These are phyloP conservation scores for Pyrenophora seminiperda DNA, from an alignment of 2,329 filamentous ascomycete genomes.

Conservation along the genomic window DNA sequence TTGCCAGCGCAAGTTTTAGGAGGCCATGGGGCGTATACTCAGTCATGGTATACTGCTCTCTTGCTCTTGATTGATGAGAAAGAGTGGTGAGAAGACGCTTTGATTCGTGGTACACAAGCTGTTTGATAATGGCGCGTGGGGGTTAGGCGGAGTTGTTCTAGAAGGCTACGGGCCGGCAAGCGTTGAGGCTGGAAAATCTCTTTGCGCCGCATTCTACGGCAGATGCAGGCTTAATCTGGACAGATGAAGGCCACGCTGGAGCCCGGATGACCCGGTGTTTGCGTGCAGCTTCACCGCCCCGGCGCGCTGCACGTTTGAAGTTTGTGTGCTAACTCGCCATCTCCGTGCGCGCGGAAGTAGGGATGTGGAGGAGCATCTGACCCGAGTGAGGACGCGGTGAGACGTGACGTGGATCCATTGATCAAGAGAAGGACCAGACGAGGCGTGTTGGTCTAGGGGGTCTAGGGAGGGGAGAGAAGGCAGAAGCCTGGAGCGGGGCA, in stretches of 20 bases:
- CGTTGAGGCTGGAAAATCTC: conserved; percentile 15
- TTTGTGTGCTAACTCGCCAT: conserved; percentile 9
- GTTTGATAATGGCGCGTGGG: conserved; percentile 48
- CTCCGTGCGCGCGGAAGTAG: conserved; percentile 1
- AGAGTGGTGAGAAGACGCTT: conserved; percentile 4
- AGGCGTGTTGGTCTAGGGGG: not conserved
- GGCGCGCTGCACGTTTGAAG: conserved; percentile 2
- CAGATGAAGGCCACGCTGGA: not conserved
- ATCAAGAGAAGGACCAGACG: conserved; percentile 3
- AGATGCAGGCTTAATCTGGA: conserved; percentile 1
- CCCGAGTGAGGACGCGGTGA: conserved; percentile 9
- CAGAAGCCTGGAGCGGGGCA: conserved; percentile 16
- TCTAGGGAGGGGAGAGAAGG: not conserved
- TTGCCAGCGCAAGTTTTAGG: not conserved
- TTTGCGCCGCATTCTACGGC: conserved; percentile 6
- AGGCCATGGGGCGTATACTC: not conserved
- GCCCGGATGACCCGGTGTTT: conserved; percentile 10
- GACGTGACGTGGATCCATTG: conserved; percentile 24
- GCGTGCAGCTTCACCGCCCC: conserved; percentile 24
- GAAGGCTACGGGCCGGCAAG: conserved; percentile 17
- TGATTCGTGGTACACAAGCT: conserved; percentile 11
- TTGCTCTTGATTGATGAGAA: not conserved
- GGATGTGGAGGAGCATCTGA: conserved; percentile 6
- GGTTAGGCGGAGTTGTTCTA: conserved; percentile 26
- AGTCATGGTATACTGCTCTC: not conserved